phyloP scores from a whole-genome alignment of 331 rosid species.

The Cucumis variabilis region DNA sequence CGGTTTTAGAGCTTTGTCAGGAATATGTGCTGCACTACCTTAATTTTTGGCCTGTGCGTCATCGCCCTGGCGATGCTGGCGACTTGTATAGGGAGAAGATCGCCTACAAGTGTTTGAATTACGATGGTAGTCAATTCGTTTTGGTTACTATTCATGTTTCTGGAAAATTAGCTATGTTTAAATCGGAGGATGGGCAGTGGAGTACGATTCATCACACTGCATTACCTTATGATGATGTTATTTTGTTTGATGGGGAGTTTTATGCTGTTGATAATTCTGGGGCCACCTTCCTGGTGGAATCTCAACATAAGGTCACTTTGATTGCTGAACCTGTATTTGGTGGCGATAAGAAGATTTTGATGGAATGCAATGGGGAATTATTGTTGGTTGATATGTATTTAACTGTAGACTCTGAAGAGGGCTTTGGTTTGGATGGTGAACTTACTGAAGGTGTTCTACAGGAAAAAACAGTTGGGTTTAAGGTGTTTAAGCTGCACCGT shows the following conservation, averaged over 20 bases:
- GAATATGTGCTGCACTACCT: conserved; percentile 54
- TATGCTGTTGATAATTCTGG: conserved; percentile 76
- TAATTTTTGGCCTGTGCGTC: conserved; percentile 33
- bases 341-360: conserved; percentile 82
- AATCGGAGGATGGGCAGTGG: conserved; percentile 64
- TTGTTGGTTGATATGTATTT: conserved; percentile 71
- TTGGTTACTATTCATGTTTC: conserved; percentile 79
- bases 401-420: conserved; percentile 30
- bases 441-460: conserved; percentile 37
- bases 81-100: conserved; percentile 73
- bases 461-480: conserved; percentile 62
- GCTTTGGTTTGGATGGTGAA: conserved; percentile 1
- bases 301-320: conserved; percentile 37
- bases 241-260: conserved; percentile 48
- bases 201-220: conserved; percentile 61
- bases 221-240: conserved; percentile 75
- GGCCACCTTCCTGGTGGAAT: conserved; percentile 54
- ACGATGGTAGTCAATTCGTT: conserved; percentile 38
- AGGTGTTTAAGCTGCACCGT: conserved; percentile 51
- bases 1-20: conserved; percentile 49
- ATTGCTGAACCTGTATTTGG: conserved; percentile 77
- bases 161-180: conserved; percentile 67
- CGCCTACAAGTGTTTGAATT: conserved; percentile 45
- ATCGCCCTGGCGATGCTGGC: conserved; percentile 37
- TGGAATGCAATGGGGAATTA: conserved; percentile 62